Conservation (phyloP, 129 eudicot species). For the Centrapalus pauciflorus region DNA sequence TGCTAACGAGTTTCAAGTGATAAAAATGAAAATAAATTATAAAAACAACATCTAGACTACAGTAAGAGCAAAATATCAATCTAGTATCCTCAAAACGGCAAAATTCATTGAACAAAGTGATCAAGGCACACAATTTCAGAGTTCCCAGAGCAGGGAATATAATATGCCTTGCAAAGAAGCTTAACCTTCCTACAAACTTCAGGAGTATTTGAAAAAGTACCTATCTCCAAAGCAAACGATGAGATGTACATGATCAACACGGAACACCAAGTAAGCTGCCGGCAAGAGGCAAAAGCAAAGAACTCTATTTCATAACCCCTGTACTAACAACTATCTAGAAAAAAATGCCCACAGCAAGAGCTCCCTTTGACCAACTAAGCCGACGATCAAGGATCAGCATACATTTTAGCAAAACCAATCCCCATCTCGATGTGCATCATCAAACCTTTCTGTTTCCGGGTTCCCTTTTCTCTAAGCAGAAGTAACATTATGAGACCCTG, state of each 20-base stretch:
- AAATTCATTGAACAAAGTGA: slow-evolving; percentile 39
- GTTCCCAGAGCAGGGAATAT: slow-evolving; percentile 24
- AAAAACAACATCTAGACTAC: background rate
- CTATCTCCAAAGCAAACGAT: slow-evolving; percentile 33
- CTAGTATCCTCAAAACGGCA: slow-evolving; percentile 22
- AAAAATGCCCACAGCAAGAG: slow-evolving; percentile 14
- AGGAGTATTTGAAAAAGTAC: slow-evolving; percentile 35
- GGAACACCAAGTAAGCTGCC: slow-evolving; percentile 34
- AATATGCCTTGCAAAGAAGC: slow-evolving; percentile 35
- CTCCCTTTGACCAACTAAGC: slow-evolving; percentile 17
- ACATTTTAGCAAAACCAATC: slow-evolving; percentile 18
- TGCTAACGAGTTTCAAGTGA: background rate
- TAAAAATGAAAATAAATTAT: background rate
- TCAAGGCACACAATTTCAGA: slow-evolving; percentile 20
- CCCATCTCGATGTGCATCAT: background rate
- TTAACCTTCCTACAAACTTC: slow-evolving; percentile 31
- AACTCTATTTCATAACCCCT: slow-evolving; percentile 57
- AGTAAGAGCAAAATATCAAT: background rate
- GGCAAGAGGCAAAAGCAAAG: slow-evolving; percentile 21
- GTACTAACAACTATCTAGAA: slow-evolving; percentile 39
- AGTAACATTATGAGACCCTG: slow-evolving; percentile 27
- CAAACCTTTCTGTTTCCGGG: background rate
- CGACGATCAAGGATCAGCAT: slow-evolving; percentile 17
- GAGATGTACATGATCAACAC: slow-evolving; percentile 52
- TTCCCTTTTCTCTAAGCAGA: slow-evolving; percentile 22